Evolutionary conservation across 2,329 filamentous ascomycete genomes (phyloP).

Genomic region (Harringtonia lauricola): DNA sequence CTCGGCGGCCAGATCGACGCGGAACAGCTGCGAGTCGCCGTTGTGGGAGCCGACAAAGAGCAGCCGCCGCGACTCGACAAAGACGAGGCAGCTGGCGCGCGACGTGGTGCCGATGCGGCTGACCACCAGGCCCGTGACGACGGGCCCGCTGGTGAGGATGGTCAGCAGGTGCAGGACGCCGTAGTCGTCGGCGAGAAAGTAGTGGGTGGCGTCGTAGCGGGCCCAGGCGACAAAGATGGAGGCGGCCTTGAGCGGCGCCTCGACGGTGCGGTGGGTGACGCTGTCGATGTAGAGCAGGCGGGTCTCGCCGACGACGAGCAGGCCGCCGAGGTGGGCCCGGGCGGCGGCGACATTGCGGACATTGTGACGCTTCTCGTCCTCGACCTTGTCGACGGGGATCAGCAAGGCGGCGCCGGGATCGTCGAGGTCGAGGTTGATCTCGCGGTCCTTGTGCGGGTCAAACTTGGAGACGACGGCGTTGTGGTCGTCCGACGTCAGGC

Average conservation of each 20-base stretch:
- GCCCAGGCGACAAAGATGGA: constrained; percentile 91
- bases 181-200: constrained; percentile 87
- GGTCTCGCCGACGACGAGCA: constrained; percentile 70
- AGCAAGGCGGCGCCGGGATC: constrained; percentile 48
- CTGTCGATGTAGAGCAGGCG: constrained; percentile 79
- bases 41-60: constrained; percentile 88
- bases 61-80: constrained; percentile 58
- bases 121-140: constrained; percentile 64
- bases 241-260: constrained; percentile 56
- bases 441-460: constrained; percentile 41
- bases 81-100: constrained; percentile 67
- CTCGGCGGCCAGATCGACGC: constrained; percentile 41
- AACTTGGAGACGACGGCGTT: constrained; percentile 43
- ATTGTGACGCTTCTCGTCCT: constrained; percentile 49
- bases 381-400: constrained; percentile 47
- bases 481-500: constrained; percentile 46
- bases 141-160: constrained; percentile 53
- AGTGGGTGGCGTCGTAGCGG: constrained; percentile 68
- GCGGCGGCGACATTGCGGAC: constrained; percentile 41
- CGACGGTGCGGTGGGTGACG: constrained; percentile 54
- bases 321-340: constrained; percentile 52
- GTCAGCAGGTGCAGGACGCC: constrained; percentile 78
- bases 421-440: constrained; percentile 39
- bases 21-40: constrained; percentile 78
- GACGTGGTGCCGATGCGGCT: constrained; percentile 56